phyloP scores from a whole-genome alignment of 768 basidiomycete genomes.

The Sporobolomyces pararoseus region DNA sequence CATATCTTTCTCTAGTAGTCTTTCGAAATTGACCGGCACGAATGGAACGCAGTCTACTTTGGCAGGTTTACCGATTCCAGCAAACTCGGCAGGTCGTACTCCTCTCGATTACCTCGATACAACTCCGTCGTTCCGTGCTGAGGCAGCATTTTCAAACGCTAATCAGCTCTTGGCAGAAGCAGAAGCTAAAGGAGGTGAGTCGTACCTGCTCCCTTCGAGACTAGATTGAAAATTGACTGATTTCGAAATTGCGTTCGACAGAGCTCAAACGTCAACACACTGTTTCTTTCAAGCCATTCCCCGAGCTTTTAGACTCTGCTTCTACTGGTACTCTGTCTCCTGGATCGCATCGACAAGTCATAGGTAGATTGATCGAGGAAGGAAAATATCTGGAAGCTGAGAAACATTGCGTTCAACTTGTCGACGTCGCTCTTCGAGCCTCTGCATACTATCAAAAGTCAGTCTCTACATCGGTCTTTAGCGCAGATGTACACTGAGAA shows the following conservation, averaged over 20 bases:
- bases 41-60: conserved; percentile 53
- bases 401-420: conserved; percentile 56
- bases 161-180: conserved; percentile 71
- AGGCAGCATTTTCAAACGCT: conserved; percentile 63
- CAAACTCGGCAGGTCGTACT: conserved; percentile 74
- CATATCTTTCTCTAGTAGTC: neutral
- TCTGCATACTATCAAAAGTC: conserved; percentile 73
- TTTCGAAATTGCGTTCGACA: neutral
- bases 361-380: conserved; percentile 55
- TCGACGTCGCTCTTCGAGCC: conserved; percentile 59
- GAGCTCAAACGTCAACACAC: conserved; percentile 58
- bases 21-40: neutral
- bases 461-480: conserved; percentile 16
- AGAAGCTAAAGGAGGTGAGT: conserved; percentile 67
- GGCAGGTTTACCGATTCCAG: conserved; percentile 69
- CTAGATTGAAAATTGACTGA: no score
- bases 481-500: neutral
- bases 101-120: conserved; percentile 64
- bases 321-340: neutral
- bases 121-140: conserved; percentile 57
- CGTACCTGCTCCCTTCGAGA: no score
- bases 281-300: conserved; percentile 64
- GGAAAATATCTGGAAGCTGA: conserved; percentile 58
- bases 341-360: conserved; percentile 36
- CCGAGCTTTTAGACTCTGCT: conserved; percentile 48